These are phyloP conservation scores for Plectosphaerella sp. DNA, from an alignment of 2,329 filamentous ascomycete species.

Conservation along the genomic window DNA sequence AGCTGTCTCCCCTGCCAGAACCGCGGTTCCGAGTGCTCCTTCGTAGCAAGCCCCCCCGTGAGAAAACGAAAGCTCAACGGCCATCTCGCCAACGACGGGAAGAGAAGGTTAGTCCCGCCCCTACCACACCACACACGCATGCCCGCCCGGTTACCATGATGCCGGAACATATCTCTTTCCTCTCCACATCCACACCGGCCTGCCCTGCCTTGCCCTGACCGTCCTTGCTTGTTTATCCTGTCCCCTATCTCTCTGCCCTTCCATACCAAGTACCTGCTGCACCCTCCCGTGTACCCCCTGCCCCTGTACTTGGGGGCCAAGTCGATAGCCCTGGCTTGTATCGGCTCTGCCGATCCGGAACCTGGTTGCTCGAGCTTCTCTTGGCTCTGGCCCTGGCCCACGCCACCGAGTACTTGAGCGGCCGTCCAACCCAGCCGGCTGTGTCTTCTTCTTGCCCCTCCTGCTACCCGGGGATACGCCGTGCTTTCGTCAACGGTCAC, in stretches of 20 bases:
- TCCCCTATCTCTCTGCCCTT: not conserved
- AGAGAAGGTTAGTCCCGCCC: constrained; percentile 61
- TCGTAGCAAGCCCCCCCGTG: constrained; percentile 70
- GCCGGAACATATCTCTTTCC: not conserved
- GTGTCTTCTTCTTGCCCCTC: not conserved
- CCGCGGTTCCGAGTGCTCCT: constrained; percentile 74
- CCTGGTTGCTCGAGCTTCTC: not conserved
- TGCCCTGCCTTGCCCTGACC: not conserved
- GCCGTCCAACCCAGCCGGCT: not conserved
- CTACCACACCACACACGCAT: not conserved
- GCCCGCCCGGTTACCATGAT: no score
- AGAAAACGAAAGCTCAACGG: constrained; percentile 75
- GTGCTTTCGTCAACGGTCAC: constrained; percentile 6
- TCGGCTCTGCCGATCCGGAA: not conserved
- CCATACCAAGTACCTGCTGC: not conserved
- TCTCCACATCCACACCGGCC: not conserved
- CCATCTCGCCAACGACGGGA: constrained; percentile 58
- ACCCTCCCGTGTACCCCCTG: not conserved
- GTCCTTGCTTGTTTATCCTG: no score
- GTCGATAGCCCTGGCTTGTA: not conserved
- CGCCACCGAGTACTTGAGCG: not conserved
- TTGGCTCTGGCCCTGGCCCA: not conserved
- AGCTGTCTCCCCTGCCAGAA: constrained; percentile 74
- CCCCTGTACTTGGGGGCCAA: constrained; percentile 2
- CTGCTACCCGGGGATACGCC: constrained; percentile 2